A percentile compares a stretch with the other conserved stretches of the same genome.
These are phyloP conservation scores for Lipomyces sp. DNA, from an alignment of 805 yeast species.

Conservation along the genomic window DNA sequence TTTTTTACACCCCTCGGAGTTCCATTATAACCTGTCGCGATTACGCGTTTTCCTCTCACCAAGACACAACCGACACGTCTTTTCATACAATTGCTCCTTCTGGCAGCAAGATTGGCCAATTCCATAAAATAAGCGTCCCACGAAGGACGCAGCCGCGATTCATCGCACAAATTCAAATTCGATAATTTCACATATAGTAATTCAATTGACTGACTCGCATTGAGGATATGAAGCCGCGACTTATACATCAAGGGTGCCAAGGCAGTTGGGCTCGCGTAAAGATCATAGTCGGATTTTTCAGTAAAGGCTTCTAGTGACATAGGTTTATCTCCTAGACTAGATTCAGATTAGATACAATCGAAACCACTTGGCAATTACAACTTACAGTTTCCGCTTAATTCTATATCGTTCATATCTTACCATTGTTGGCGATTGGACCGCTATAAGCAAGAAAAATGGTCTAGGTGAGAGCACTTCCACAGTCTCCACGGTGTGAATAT, in stretches of 20 bases:
- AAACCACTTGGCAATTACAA: neutral
- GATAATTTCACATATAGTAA: slow-evolving; percentile 50
- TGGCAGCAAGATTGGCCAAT: slow-evolving; percentile 89
- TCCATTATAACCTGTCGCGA: slow-evolving; percentile 98
- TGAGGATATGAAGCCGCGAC: slow-evolving; percentile 64
- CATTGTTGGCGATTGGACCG: slow-evolving; percentile 72
- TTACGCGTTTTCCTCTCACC: slow-evolving; percentile 80
- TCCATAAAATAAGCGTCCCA: slow-evolving; percentile 98
- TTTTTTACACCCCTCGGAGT: slow-evolving; percentile 87
- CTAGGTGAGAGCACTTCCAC: slow-evolving; percentile 55
- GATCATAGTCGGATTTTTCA: slow-evolving; percentile 43
- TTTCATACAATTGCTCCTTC: slow-evolving; percentile 95
- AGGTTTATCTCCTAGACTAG: neutral
- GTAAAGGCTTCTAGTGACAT: slow-evolving; percentile 49
- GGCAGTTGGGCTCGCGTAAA: slow-evolving; percentile 40
- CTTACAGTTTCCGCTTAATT: slow-evolving; percentile 10
- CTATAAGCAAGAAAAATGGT: slow-evolving; percentile 82
- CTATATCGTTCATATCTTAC: slow-evolving; percentile 48
- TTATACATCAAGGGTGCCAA: slow-evolving; percentile 52
- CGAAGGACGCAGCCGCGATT: slow-evolving; percentile 75
- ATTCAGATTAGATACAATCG: neutral
- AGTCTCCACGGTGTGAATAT: slow-evolving; percentile 54
- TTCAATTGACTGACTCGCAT: slow-evolving; percentile 50
- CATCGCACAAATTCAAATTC: slow-evolving; percentile 54
- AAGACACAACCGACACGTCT: slow-evolving; percentile 96